These are phyloP conservation scores for Fusarium sublunatum DNA, from an alignment of 2,329 filamentous ascomycete genomes.

Conservation along the genomic window DNA sequence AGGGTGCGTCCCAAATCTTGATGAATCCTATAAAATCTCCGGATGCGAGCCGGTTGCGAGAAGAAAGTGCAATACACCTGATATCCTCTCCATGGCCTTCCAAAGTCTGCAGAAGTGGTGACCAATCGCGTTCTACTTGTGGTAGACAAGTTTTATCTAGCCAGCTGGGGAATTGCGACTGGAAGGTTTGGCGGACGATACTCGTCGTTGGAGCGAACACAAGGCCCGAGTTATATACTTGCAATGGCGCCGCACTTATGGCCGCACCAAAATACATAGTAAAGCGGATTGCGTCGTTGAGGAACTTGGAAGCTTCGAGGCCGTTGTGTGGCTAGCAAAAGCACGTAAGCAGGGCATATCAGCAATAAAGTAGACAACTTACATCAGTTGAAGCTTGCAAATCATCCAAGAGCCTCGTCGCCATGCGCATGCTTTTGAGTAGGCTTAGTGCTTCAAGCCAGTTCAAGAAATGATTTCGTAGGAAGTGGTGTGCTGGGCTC, in stretches of 20 bases:
- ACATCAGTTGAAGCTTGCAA: slow-evolving; percentile 10
- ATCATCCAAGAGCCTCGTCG: slow-evolving; percentile 9
- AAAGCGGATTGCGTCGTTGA: slow-evolving; percentile 36
- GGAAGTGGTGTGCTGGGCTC: slow-evolving; percentile 24
- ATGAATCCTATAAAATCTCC: slow-evolving; percentile 1
- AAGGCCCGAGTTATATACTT: slow-evolving; percentile 44
- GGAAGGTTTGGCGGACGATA: slow-evolving; percentile 23
- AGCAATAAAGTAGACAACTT: background rate
- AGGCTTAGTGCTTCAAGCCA: slow-evolving; percentile 38
- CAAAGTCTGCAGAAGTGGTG: slow-evolving; percentile 29
- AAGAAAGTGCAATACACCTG: background rate
- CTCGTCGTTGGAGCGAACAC: slow-evolving; percentile 42
- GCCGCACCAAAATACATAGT: slow-evolving; percentile 7
- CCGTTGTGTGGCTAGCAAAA: slow-evolving; percentile 9
- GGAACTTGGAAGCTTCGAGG: slow-evolving; percentile 2
- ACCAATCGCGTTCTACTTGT: slow-evolving; percentile 30
- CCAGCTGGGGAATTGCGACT: slow-evolving; percentile 26
- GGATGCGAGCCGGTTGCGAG: slow-evolving; percentile 13
- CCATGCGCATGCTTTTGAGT: slow-evolving; percentile 1
- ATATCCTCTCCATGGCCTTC: slow-evolving; percentile 7
- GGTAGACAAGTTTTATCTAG: slow-evolving; percentile 17
- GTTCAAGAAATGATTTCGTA: slow-evolving; percentile 27
- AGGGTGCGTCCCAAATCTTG: slow-evolving; percentile 8
- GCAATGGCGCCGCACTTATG: slow-evolving; percentile 40
- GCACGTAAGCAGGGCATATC: too few relatives aligned